phyloP scores from a whole-genome alignment of 805 yeast species.

The Starmerella bombi region DNA sequence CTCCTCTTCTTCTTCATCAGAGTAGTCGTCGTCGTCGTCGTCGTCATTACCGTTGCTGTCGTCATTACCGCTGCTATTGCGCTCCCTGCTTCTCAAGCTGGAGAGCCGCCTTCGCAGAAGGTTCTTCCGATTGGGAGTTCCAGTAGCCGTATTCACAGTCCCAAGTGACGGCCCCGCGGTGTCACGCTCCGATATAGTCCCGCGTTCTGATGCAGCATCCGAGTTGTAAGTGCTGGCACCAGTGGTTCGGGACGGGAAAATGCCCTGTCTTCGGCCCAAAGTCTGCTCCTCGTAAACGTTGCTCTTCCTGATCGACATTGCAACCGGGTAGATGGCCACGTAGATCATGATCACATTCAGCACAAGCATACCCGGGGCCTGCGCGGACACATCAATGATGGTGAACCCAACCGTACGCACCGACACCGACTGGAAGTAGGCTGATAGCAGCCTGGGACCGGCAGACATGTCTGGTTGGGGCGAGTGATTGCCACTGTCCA shows the following conservation, averaged over 20 bases:
- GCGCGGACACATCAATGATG: conserved; percentile 49
- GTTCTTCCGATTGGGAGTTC: neutral
- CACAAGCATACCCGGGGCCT: conserved; percentile 88
- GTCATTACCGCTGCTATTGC: neutral
- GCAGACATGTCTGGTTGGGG: conserved; percentile 43
- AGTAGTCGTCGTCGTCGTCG: conserved; percentile 17
- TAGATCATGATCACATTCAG: conserved; percentile 96
- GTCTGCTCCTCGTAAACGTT: conserved; percentile 97
- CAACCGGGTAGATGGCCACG: conserved; percentile 88
- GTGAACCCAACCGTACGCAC: conserved; percentile 91
- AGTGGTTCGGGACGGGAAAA: neutral
- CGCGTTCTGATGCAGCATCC: neutral
- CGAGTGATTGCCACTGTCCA: conserved; percentile 40
- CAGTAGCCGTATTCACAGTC: neutral
- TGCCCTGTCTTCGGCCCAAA: conserved; percentile 43
- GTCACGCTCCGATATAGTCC: no score
- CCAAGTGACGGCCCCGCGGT: neutral
- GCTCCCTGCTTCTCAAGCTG: no score
- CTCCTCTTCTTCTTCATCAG: conserved; percentile 21
- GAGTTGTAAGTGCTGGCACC: neutral
- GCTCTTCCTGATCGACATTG: conserved; percentile 90
- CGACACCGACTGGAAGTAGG: conserved; percentile 78
- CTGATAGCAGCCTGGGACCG: conserved; percentile 65
- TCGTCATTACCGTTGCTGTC: conserved; percentile 12
- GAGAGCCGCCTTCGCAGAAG: neutral